phyloP scores from a whole-genome alignment of 768 basidiomycete species.

The Jaapia argillacea region DNA sequence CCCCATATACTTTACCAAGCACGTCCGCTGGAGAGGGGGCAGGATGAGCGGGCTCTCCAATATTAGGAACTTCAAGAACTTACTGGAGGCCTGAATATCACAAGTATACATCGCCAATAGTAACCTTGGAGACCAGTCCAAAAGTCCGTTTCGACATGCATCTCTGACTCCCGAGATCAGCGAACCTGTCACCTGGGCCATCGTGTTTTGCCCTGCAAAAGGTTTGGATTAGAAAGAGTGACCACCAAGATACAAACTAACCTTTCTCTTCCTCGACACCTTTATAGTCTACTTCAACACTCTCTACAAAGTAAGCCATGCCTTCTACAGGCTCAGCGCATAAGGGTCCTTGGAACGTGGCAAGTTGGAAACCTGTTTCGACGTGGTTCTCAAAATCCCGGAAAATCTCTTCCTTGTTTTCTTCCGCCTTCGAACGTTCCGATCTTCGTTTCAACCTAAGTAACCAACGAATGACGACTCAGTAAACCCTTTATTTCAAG shows the following conservation, averaged over 20 bases:
- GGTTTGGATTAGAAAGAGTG: constrained; percentile 6
- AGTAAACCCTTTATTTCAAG: background rate
- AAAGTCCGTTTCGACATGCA: constrained; percentile 76
- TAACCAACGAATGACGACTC: background rate
- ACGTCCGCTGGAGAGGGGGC: constrained; percentile 64
- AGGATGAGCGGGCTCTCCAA: constrained; percentile 7
- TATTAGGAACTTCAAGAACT: constrained; percentile 21
- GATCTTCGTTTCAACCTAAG: constrained; percentile 43
- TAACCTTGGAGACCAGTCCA: constrained; percentile 96
- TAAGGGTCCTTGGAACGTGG: constrained; percentile 87
- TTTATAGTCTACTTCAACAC: constrained; percentile 50
- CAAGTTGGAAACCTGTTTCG: constrained; percentile 93
- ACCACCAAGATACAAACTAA: constrained; percentile 20
- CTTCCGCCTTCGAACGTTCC: constrained; percentile 23
- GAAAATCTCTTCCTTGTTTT: constrained; percentile 13
- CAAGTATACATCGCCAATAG: constrained; percentile 99
- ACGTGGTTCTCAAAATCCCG: constrained; percentile 75
- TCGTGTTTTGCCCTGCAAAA: constrained; percentile 58
- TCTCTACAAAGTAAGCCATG: constrained; percentile 83
- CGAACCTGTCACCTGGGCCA: constrained; percentile 83
- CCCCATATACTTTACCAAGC: constrained; percentile 93
- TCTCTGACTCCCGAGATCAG: constrained; percentile 85
- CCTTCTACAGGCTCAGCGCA: constrained; percentile 95
- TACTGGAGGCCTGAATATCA: constrained; percentile 96
- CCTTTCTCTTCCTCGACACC: constrained; percentile 59